phyloP scores from a whole-genome alignment of 495 filamentous ascomycete species.

The Hypoxylon trugodes region DNA sequence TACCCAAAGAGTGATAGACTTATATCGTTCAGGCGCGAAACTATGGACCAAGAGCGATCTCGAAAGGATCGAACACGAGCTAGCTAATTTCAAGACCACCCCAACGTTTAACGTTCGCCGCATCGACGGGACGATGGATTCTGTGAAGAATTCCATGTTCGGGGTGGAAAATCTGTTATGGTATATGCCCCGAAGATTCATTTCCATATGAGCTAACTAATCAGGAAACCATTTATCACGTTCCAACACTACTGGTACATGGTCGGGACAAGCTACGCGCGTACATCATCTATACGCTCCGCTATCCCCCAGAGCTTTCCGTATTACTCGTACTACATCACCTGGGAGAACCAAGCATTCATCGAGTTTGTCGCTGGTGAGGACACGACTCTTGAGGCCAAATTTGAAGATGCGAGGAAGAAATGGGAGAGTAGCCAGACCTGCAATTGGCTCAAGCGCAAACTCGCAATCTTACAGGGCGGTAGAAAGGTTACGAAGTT shows the following conservation, averaged over 20 bases:
- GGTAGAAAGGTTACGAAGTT: constrained; percentile 8
- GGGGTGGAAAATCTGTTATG: not conserved
- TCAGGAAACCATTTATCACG: constrained; percentile 8
- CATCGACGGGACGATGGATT: constrained; percentile 1
- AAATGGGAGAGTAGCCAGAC: constrained; percentile 1
- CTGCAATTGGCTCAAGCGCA: not conserved
- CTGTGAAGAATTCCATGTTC: constrained; percentile 10
- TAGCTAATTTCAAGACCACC: not conserved
- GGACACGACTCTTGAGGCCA: not conserved
- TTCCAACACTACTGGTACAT: constrained; percentile 17
- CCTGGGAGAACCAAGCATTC: constrained; percentile 7
- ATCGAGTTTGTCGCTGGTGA: not conserved
- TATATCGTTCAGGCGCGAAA: constrained; percentile 15
- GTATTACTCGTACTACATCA: constrained; percentile 17
- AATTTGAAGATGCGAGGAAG: not conserved
- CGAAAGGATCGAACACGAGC: constrained; percentile 7
- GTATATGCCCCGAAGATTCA: not conserved
- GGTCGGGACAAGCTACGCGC: not conserved
- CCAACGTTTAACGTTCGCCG: constrained; percentile 20
- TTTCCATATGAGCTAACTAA: not conserved
- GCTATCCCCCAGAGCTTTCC: not conserved
- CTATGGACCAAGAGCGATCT: constrained; percentile 12
- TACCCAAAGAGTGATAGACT: constrained; percentile 8
- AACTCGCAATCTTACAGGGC: not conserved
- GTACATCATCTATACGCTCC: not conserved